A percentile compares a stretch with the other conserved stretches of the same genome.
These are phyloP conservation scores for Prototheca wickerhamii DNA, from an alignment of 163 green algal species.

Conservation along the genomic window DNA sequence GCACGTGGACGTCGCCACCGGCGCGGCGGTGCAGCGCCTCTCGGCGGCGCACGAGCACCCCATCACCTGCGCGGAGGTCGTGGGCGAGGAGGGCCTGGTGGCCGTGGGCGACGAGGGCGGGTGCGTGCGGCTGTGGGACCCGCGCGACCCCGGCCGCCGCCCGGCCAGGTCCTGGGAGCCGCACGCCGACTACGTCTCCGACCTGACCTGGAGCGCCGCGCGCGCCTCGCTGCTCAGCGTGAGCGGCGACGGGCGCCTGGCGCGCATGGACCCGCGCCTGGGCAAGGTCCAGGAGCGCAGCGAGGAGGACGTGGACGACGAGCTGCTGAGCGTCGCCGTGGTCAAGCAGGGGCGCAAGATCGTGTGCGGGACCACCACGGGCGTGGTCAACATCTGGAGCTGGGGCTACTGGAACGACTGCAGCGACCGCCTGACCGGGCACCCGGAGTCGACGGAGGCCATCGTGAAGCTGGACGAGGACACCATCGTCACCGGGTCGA, in stretches of 20 bases:
- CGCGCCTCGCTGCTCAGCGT: slow-evolving; percentile 41
- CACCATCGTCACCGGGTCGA: slow-evolving; percentile 72
- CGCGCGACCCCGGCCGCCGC: slow-evolving; percentile 23
- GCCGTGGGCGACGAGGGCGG: slow-evolving; percentile 66
- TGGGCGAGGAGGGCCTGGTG: background rate
- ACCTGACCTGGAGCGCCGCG: slow-evolving; percentile 37
- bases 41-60: slow-evolving; percentile 42
- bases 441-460: slow-evolving; percentile 77
- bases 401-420: slow-evolving; percentile 82
- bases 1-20: slow-evolving; percentile 34
- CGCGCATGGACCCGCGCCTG: slow-evolving; percentile 49
- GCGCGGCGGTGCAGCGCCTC: slow-evolving; percentile 22
- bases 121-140: slow-evolving; percentile 67
- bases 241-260: slow-evolving; percentile 69
- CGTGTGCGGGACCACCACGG: slow-evolving; percentile 65
- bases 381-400: slow-evolving; percentile 75
- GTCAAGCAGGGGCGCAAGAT: slow-evolving; percentile 78
- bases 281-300: slow-evolving; percentile 30
- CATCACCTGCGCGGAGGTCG: slow-evolving; percentile 40
- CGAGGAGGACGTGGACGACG: slow-evolving; percentile 80
- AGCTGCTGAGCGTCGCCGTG: slow-evolving; percentile 70
- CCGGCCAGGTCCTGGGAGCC: slow-evolving; percentile 23
- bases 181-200: slow-evolving; percentile 74
- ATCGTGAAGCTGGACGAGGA: slow-evolving; percentile 74
- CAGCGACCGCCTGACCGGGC: slow-evolving; percentile 67